Conservation (phyloP, 2,329 filamentous ascomycete species). For the Albifimbria verrucaria region DNA sequence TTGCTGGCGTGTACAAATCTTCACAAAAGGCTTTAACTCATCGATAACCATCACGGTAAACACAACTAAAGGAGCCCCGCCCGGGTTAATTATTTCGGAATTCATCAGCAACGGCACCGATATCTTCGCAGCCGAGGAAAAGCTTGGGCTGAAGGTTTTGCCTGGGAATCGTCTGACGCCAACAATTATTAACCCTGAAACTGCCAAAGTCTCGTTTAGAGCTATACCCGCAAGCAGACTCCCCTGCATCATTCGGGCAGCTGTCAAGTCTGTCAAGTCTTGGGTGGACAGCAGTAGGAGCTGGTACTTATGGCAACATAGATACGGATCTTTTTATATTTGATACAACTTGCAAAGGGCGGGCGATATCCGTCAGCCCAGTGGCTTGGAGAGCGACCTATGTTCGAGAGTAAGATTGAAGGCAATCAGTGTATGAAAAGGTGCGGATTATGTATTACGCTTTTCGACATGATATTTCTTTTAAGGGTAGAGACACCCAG, state of each 20-base stretch:
- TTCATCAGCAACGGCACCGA: slow-evolving; percentile 14
- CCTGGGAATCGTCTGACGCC: neutral
- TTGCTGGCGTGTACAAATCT: slow-evolving; percentile 10
- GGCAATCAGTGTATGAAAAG: no score
- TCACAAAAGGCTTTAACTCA: slow-evolving; percentile 5
- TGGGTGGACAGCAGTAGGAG: neutral
- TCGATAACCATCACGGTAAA: slow-evolving; percentile 10
- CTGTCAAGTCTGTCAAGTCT: neutral
- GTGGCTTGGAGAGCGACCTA: neutral
- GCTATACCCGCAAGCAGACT: neutral
- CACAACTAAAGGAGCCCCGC: slow-evolving; percentile 6
- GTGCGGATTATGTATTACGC: no score
- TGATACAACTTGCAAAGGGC: neutral
- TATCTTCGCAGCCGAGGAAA: neutral
- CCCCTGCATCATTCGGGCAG: neutral
- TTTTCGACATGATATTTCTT: no score
- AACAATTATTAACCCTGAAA: neutral
- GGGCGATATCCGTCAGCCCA: neutral
- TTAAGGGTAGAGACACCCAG: no score
- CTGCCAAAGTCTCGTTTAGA: neutral
- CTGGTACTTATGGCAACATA: neutral
- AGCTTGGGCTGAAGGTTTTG: neutral
- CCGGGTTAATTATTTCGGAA: slow-evolving; percentile 4
- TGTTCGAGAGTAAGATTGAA: neutral
- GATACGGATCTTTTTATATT: neutral